Percentiles rank a stretch among this genome's conserved stretches.
phyloP scores from a whole-genome alignment of 345 rosid species.

The Reutealis trisperma region DNA sequence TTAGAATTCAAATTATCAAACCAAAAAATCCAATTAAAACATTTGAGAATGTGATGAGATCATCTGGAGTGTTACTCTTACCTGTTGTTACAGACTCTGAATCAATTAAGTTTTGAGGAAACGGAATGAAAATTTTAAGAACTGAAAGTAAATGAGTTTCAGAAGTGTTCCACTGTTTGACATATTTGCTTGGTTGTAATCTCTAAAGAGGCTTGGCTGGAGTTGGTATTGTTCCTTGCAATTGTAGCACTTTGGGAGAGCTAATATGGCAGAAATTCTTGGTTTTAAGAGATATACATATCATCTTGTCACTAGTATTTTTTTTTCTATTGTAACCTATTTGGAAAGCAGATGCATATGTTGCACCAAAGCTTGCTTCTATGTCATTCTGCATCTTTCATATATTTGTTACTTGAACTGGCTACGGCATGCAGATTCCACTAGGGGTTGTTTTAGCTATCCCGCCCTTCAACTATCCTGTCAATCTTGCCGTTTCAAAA shows the following conservation, averaged over 20 bases:
- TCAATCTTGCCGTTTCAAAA: slow-evolving; percentile 92
- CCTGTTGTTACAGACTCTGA: background rate
- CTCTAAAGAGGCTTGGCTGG: background rate
- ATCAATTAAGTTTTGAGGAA: background rate
- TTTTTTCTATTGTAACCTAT: background rate
- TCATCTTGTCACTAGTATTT: background rate
- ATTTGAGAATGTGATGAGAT: background rate
- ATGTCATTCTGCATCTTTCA: background rate
- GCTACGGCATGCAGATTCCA: slow-evolving; percentile 56
- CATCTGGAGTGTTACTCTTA: background rate
- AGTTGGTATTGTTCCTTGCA: no score
- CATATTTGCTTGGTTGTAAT: background rate
- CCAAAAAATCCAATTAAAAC: background rate
- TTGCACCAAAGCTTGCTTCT: background rate
- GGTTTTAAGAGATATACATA: background rate
- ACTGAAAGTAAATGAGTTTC: background rate
- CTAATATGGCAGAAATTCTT: background rate
- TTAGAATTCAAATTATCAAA: background rate
- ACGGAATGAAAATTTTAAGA: background rate
- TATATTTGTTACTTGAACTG: background rate
- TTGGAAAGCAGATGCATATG: background rate
- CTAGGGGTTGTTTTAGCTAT: slow-evolving; percentile 92
- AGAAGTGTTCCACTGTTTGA: background rate
- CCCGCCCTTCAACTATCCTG: slow-evolving; percentile 98
- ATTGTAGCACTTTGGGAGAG: background rate